phyloP scores from a whole-genome alignment of 345 rosid species.

The Dimocarpus longan region DNA sequence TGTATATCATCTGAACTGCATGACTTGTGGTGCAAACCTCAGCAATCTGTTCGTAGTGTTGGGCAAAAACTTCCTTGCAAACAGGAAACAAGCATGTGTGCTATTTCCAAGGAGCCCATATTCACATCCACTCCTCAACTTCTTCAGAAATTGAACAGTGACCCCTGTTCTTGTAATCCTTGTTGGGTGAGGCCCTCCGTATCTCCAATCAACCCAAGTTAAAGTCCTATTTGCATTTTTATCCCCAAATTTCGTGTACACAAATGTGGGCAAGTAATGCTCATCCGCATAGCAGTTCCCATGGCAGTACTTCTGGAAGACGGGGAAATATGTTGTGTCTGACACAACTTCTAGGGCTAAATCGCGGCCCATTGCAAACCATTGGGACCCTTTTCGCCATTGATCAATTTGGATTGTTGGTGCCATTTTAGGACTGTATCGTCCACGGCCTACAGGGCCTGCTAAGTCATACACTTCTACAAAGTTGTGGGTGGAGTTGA shows the following conservation, averaged over 20 bases:
- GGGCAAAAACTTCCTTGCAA: constrained; percentile 79
- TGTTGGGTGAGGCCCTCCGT: constrained; percentile 76
- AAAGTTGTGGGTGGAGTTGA: constrained; percentile 47
- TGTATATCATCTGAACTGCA: constrained; percentile 37
- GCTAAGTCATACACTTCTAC: constrained; percentile 61
- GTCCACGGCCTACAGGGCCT: constrained; percentile 64
- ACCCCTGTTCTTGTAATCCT: constrained; percentile 49
- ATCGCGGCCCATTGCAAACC: constrained; percentile 73
- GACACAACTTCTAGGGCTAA: constrained; percentile 65
- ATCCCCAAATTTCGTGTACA: constrained; percentile 32
- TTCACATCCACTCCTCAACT: constrained; percentile 45
- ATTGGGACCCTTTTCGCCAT: constrained; percentile 93
- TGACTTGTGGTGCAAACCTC: constrained; percentile 52
- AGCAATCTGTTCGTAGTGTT: constrained; percentile 58
- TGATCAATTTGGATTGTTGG: constrained; percentile 50
- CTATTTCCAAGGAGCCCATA: constrained; percentile 59
- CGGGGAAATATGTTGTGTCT: constrained; percentile 53
- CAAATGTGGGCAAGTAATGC: constrained; percentile 78
- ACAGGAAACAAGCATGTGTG: constrained; percentile 61
- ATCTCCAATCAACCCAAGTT: constrained; percentile 86
- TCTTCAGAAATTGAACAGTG: constrained; percentile 52
- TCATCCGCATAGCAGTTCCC: constrained; percentile 71
- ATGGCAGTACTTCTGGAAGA: constrained; percentile 57
- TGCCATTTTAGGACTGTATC: constrained; percentile 57
- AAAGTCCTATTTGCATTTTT: constrained; percentile 67